Evolutionary conservation across 176 grass and related monocot genomes (phyloP).

Genomic region (Canna indica): DNA sequence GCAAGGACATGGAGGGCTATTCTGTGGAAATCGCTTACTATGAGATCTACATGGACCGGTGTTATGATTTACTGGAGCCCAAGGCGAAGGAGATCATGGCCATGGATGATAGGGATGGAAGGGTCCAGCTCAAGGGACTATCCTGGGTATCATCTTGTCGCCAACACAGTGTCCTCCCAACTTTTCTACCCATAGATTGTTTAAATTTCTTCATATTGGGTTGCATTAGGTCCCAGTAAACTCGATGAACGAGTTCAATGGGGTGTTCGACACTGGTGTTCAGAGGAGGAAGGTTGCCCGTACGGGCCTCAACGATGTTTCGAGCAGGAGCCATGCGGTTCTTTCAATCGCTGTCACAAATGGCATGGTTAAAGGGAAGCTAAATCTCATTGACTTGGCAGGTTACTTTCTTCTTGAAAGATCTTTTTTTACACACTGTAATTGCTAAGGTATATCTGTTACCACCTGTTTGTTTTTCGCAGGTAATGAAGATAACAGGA

Average conservation of each 20-base stretch:
- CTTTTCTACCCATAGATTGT: neutral
- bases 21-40: slow-evolving; percentile 66
- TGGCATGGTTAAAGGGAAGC: slow-evolving; percentile 59
- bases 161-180: neutral
- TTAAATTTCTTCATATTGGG: slow-evolving; percentile 4
- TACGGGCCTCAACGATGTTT: slow-evolving; percentile 63
- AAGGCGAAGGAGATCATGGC: slow-evolving; percentile 81
- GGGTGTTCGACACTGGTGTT: slow-evolving; percentile 58
- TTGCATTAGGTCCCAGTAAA: slow-evolving; percentile 40
- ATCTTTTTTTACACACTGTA: neutral
- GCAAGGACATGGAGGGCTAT: slow-evolving; percentile 44
- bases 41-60: slow-evolving; percentile 85
- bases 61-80: slow-evolving; percentile 81
- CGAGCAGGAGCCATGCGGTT: slow-evolving; percentile 79
- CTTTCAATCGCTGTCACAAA: slow-evolving; percentile 41
- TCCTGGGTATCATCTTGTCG: slow-evolving; percentile 45
- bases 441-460: slow-evolving; percentile 11
- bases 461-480: slow-evolving; percentile 1
- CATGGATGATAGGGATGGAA: slow-evolving; percentile 68
- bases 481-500: slow-evolving; percentile 88
- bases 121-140: slow-evolving; percentile 70
- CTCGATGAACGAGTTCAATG: slow-evolving; percentile 68
- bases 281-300: slow-evolving; percentile 78
- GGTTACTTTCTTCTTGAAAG: slow-evolving; percentile 28
- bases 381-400: slow-evolving; percentile 90